Conservation (phyloP, 495 filamentous ascomycete genomes). For the Margaritispora aquatica region DNA sequence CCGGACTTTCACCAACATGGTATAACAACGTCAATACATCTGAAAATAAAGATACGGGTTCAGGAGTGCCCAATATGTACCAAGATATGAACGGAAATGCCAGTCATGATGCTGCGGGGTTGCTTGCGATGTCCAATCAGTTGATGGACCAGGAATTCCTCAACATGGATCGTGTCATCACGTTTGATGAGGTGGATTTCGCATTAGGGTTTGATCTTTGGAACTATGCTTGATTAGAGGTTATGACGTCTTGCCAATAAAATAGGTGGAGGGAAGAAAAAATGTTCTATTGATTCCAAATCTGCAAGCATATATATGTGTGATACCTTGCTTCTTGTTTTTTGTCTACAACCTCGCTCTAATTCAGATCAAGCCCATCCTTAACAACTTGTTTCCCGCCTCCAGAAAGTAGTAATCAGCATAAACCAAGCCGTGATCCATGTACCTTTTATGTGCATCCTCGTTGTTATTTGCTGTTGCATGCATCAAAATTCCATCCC, state of each 20-base stretch:
- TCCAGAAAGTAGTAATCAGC: conserved; percentile 42
- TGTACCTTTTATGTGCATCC: conserved; percentile 17
- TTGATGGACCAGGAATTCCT: conserved; percentile 14
- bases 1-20: conserved; percentile 1
- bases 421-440: conserved; percentile 38
- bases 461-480: conserved; percentile 36
- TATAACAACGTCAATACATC: not conserved
- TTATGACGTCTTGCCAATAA: not conserved
- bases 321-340: not conserved
- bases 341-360: not conserved
- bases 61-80: not conserved
- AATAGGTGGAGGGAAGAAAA: not conserved
- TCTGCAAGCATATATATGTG: not conserved
- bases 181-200: conserved; percentile 22
- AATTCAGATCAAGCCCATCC: conserved; percentile 22
- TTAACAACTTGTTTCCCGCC: conserved; percentile 32
- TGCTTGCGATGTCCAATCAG: conserved; percentile 5
- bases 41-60: not conserved
- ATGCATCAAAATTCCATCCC: conserved; percentile 29
- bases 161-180: conserved; percentile 34
- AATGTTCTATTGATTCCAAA: not conserved
- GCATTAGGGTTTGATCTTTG: not conserved
- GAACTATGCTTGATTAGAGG: not conserved
- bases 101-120: not conserved
- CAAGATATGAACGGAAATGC: not conserved